Conservation (phyloP, 805 yeast species). For the Monosporozyma aquatica region DNA sequence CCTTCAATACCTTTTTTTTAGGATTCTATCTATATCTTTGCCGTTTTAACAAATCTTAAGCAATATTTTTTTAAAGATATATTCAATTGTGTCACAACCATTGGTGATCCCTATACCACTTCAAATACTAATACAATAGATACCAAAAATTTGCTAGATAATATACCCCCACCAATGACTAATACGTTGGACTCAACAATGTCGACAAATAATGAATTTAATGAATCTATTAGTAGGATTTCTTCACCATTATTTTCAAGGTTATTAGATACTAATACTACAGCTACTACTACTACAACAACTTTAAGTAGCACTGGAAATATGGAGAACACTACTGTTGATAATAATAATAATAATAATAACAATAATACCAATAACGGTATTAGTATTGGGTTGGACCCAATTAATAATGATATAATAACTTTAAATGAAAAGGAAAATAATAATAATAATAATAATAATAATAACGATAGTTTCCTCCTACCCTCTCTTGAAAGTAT, state of each 20-base stretch:
- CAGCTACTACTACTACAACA: constrained; percentile 1
- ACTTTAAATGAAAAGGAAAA: not conserved
- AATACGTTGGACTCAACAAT: not conserved
- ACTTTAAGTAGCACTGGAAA: not conserved
- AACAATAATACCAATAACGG: constrained; percentile 2
- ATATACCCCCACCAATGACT: not conserved
- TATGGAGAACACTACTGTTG: not conserved
- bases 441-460: not conserved
- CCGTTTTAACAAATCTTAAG: too few relatives aligned
- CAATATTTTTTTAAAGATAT: too few relatives aligned
- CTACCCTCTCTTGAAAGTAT: not conserved
- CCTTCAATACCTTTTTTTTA: too few relatives aligned
- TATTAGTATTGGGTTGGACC: too few relatives aligned
- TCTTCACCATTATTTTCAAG: constrained; percentile 25
- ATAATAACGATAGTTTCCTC: constrained; percentile 1
- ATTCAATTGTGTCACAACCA: too few relatives aligned
- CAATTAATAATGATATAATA: too few relatives aligned
- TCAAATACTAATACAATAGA: too few relatives aligned
- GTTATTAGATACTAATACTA: constrained; percentile 18
- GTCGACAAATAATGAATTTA: not conserved
- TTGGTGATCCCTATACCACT: too few relatives aligned
- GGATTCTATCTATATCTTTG: too few relatives aligned
- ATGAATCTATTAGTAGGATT: constrained; percentile 23
- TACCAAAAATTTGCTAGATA: too few relatives aligned
- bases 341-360: not conserved